Percentiles rank a stretch among this genome's conserved stretches.
phyloP scores from a whole-genome alignment of 1,284 basidiomycete species.

The Sporisorium scitamineum region DNA sequence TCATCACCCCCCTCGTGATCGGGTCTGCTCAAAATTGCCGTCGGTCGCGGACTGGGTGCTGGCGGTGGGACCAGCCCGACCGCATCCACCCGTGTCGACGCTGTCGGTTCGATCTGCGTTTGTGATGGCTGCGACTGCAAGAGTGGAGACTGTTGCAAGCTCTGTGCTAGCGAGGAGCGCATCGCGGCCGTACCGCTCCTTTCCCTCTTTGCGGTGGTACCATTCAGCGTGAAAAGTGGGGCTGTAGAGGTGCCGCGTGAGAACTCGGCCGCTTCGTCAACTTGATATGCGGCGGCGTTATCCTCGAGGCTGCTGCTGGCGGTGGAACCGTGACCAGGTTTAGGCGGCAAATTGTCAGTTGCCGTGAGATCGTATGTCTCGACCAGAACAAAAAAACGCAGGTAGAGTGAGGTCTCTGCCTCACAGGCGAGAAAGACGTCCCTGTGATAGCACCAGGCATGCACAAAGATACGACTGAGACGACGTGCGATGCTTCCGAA shows the following conservation, averaged over 20 bases:
- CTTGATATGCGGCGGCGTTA: background rate
- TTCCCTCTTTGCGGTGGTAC: conserved; percentile 35
- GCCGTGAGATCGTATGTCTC: conserved; percentile 78
- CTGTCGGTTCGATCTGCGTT: background rate
- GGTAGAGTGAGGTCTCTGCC: conserved; percentile 89
- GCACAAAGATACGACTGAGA: conserved; percentile 92
- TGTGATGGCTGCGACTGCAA: conserved; percentile 4
- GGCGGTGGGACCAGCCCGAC: conserved; percentile 47
- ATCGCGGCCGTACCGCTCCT: conserved; percentile 32
- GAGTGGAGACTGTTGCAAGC: conserved; percentile 3
- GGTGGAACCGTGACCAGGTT: conserved; percentile 14
- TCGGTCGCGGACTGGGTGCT: conserved; percentile 44
- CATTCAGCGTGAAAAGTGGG: conserved; percentile 18
- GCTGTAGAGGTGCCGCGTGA: conserved; percentile 14
- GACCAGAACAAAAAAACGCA: conserved; percentile 86
- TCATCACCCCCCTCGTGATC: conserved; percentile 45
- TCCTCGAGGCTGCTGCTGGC: background rate
- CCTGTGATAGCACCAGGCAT: conserved; percentile 82
- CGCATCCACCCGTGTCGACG: conserved; percentile 21
- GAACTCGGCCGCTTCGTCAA: conserved; percentile 24
- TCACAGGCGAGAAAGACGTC: conserved; percentile 90
- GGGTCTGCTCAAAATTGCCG: conserved; percentile 38
- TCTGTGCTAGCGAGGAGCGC: conserved; percentile 27
- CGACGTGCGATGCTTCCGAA: conserved; percentile 88
- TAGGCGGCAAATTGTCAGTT: conserved; percentile 45